A percentile compares a stretch with the other conserved stretches of the same genome.
Conservation (phyloP, 371 early-diverging fungal genomes). For the Coemansia sp. region DNA sequence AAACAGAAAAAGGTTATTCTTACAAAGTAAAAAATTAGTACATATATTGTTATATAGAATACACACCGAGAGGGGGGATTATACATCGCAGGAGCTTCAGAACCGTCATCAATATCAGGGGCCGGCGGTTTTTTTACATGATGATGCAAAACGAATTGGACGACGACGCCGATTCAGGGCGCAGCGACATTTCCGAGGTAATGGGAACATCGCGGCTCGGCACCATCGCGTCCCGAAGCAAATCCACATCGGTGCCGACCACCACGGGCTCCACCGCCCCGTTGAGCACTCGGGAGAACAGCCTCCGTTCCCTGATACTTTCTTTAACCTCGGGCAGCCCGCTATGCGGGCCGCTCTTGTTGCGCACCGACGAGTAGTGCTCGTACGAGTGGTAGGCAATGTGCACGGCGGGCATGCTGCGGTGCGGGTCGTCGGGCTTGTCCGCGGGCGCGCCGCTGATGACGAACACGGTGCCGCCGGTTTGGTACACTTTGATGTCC, state of each 20-base stretch:
- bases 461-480: constrained; percentile 68
- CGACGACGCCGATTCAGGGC: background rate
- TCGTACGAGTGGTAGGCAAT: constrained; percentile 87
- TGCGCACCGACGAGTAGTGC: constrained; percentile 79
- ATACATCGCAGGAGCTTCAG: background rate
- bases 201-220: background rate
- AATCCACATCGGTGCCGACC: background rate
- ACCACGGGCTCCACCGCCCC: background rate
- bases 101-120: too few species aligned
- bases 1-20: background rate
- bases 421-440: constrained; percentile 43
- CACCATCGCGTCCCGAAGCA: background rate
- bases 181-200: background rate
- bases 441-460: constrained; percentile 58
- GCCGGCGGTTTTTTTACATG: background rate
- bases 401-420: constrained; percentile 59
- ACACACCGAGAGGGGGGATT: background rate
- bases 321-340: constrained; percentile 64
- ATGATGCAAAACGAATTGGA: constrained; percentile 1
- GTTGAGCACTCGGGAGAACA: constrained; percentile 1
- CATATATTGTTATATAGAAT: background rate
- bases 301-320: constrained; percentile 14
- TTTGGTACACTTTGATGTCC: constrained; percentile 79
- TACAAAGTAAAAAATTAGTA: background rate
- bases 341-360: constrained; percentile 60